These are phyloP conservation scores for Penicillium steckii DNA, from an alignment of 495 filamentous ascomycete species.

Conservation along the genomic window DNA sequence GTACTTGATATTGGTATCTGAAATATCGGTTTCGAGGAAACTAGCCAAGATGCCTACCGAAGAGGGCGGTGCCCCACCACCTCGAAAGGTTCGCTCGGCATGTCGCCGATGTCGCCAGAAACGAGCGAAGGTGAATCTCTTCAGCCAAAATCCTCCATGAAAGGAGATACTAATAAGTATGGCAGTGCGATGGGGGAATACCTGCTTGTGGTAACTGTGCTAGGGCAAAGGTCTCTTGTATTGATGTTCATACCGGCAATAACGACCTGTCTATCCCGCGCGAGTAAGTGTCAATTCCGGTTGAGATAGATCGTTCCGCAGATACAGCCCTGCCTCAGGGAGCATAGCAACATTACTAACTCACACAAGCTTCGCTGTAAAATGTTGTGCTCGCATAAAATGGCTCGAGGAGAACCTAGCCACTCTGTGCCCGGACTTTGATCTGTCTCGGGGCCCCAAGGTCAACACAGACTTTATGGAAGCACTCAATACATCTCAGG, in stretches of 20 bases:
- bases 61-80: slow-evolving; percentile 1
- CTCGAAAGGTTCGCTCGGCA: slow-evolving; percentile 21
- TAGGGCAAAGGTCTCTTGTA: slow-evolving; percentile 18
- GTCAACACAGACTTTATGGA: slow-evolving; percentile 8
- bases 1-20: too few species aligned
- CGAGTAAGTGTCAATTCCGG: slow-evolving; percentile 14
- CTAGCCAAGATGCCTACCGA: slow-evolving; percentile 1
- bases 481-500: background rate
- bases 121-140: slow-evolving; percentile 17
- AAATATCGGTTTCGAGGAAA: too few species aligned
- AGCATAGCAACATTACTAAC: background rate
- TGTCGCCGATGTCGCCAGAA: slow-evolving; percentile 23
- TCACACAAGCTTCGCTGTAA: slow-evolving; percentile 10
- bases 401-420: slow-evolving; percentile 22
- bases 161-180: background rate
- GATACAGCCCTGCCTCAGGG: background rate
- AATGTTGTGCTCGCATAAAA: slow-evolving; percentile 21
- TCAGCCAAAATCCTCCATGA: background rate
- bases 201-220: slow-evolving; percentile 26
- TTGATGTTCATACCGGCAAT: slow-evolving; percentile 25
- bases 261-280: slow-evolving; percentile 23
- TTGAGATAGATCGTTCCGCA: too few species aligned
- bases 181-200: slow-evolving; percentile 23
- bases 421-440: slow-evolving; percentile 16
- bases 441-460: slow-evolving; percentile 15